Conservation (phyloP, 2,329 filamentous ascomycete genomes). For the Ophiocordyceps robertsii region DNA sequence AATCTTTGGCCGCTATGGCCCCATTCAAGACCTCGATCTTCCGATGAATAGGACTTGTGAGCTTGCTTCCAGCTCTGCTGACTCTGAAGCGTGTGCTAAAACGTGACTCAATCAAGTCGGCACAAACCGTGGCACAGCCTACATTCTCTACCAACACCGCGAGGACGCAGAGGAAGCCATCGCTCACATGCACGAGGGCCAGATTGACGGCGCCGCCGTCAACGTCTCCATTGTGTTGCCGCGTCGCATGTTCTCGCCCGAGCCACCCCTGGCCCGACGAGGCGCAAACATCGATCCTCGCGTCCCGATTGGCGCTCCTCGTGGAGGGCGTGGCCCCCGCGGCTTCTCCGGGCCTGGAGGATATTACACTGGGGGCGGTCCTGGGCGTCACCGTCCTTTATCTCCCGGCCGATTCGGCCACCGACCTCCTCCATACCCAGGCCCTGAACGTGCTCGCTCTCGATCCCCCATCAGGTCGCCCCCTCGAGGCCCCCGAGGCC, state of each 20-base stretch:
- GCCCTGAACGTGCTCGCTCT: constrained; percentile 36
- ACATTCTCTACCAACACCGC: constrained; percentile 70
- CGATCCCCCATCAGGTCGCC: constrained; percentile 28
- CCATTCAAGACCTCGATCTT: constrained; percentile 75
- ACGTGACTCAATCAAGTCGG: constrained; percentile 40
- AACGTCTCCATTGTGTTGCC: constrained; percentile 83
- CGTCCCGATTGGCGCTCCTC: constrained; percentile 16
- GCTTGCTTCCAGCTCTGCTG: constrained; percentile 11
- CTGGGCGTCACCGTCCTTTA: constrained; percentile 17
- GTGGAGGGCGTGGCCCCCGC: constrained; percentile 18
- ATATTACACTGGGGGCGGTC: constrained; percentile 20
- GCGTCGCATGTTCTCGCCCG: constrained; percentile 66
- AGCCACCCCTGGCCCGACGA: constrained; percentile 58
- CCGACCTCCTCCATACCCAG: constrained; percentile 46
- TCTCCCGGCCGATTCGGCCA: constrained; percentile 25
- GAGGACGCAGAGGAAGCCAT: constrained; percentile 78
- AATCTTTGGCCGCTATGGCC: constrained; percentile 82
- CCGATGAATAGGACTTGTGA: constrained; percentile 78
- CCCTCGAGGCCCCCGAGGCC: constrained; percentile 16
- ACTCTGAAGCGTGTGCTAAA: not conserved
- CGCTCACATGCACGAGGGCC: constrained; percentile 95
- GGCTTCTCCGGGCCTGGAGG: constrained; percentile 11
- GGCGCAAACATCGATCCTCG: constrained; percentile 44
- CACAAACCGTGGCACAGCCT: constrained; percentile 85
- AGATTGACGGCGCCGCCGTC: constrained; percentile 70